phyloP scores from a whole-genome alignment of 495 filamentous ascomycete genomes.

The Daldinia childiae region DNA sequence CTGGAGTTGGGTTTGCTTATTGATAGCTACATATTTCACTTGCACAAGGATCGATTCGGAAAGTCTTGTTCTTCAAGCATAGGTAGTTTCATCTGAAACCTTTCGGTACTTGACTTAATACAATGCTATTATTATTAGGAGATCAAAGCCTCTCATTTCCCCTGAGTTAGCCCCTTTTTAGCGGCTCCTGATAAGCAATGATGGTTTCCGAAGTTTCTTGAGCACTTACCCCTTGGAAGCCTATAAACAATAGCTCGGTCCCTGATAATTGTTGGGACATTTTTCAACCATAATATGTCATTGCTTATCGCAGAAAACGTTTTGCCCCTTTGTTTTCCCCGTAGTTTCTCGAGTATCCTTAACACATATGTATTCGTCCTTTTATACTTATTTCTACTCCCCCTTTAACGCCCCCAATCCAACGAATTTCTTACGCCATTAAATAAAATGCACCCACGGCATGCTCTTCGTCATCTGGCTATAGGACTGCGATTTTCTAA shows the following conservation, averaged over 20 bases:
- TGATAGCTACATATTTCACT: not conserved
- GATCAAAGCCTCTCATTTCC: not conserved
- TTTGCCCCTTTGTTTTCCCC: not conserved
- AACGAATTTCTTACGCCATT: not conserved
- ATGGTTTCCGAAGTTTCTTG: not conserved
- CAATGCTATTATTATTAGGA: not conserved
- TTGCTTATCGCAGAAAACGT: not conserved
- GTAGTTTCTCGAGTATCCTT: not conserved
- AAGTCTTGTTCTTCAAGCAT: not conserved
- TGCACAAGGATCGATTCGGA: not conserved
- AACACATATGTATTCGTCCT: not conserved
- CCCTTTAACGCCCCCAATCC: not conserved
- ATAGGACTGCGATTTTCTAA: not conserved
- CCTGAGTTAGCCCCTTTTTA: not conserved
- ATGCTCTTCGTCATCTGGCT: not conserved
- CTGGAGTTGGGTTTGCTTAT: not conserved
- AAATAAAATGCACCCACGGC: not conserved
- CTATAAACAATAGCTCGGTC: not conserved
- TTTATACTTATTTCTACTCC: not conserved
- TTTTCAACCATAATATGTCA: not conserved
- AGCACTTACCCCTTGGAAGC: not conserved
- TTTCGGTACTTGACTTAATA: not conserved
- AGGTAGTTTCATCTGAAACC: not conserved
- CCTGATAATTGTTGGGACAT: not conserved
- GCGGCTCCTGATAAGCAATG: not conserved